These are phyloP conservation scores for Volvox carteri DNA, from an alignment of 163 green algal genomes.

Conservation along the genomic window DNA sequence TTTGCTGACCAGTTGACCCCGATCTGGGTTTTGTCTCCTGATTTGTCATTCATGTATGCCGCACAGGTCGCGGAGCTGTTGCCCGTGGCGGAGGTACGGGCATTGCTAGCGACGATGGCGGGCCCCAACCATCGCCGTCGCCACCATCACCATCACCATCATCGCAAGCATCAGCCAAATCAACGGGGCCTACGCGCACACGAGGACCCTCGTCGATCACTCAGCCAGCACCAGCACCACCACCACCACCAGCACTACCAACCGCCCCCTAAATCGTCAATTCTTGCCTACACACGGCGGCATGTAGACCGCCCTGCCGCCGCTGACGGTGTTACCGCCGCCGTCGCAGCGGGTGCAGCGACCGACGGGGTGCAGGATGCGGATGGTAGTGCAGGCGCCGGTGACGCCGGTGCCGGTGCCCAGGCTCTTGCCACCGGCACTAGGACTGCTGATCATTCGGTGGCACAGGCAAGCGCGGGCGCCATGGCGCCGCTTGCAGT, in stretches of 20 bases:
- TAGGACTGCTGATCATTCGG: not conserved
- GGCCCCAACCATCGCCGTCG: not conserved
- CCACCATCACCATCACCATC: constrained; percentile 4
- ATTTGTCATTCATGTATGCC: not conserved
- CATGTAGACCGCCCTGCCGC: not conserved
- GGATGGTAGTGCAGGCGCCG: not conserved
- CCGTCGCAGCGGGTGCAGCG: not conserved
- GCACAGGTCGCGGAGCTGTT: constrained; percentile 43
- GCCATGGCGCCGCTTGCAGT: not conserved
- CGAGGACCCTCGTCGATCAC: too few species aligned
- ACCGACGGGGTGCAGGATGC: not conserved
- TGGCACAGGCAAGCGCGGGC: not conserved
- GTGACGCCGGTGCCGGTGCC: not conserved
- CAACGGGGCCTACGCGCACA: too few species aligned
- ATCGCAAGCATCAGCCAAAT: too few species aligned
- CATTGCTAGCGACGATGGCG: not conserved
- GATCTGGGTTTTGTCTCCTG: too few species aligned
- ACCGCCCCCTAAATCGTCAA: not conserved
- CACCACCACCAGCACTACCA: too few species aligned
- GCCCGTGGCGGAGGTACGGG: constrained; percentile 14
- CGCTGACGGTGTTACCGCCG: not conserved
- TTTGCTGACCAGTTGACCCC: too few species aligned
- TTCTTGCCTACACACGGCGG: not conserved
- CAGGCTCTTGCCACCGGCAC: not conserved
- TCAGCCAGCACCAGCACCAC: too few species aligned